Evolutionary conservation across 2,329 filamentous ascomycete species (phyloP), one percentile per base, ranked within the genome.

Genomic region (Fonsecaea monophora): DNA sequence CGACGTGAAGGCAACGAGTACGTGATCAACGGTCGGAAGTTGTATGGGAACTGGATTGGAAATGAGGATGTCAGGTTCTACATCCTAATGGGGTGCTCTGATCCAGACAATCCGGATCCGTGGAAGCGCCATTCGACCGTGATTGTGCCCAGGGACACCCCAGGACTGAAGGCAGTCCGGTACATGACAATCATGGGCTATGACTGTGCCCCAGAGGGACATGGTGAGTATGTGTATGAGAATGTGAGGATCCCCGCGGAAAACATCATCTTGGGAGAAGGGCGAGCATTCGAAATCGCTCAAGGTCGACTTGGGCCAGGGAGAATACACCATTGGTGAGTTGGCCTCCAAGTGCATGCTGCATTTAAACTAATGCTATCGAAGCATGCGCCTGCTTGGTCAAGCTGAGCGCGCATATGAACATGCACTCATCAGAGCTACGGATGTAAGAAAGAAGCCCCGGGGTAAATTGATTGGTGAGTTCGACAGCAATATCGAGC

Each of bases 271-370:
- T 88, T 96, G 4, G 92, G 92, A 67, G 90, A 92, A 77, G 92
- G 92, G 67, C 86, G 90, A 65, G 92, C 92, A 38, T 96, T 96
- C 77, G 92, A 96, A 80, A 94, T 96, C 75, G 95, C 96, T 74
- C 92, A 96, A 79, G 92, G 92, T 55, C 90, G 92, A 73, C 87
- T 96, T 42, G 92, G 92, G 2, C 92, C 92, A 0, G 92, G 92
- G 34, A 89, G 92, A 66, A 96, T 96, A 75, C 92, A 96, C 80
- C 92, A 96, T 81, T 91, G 65, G 58, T 60, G 32, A 45, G 58
- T 45, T 30, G 18, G 45, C 4, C 21, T 30, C 9, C 45, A 30
- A 48, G 9, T 10, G 21, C 45, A 50, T 25, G 45, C 45, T 30
- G 25, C 21, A 21, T 13, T 3, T 7, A 4, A 25, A 30, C 45